phyloP scores from a whole-genome alignment of 2,329 filamentous ascomycete species.

The Phaeomoniella chlamydospora region DNA sequence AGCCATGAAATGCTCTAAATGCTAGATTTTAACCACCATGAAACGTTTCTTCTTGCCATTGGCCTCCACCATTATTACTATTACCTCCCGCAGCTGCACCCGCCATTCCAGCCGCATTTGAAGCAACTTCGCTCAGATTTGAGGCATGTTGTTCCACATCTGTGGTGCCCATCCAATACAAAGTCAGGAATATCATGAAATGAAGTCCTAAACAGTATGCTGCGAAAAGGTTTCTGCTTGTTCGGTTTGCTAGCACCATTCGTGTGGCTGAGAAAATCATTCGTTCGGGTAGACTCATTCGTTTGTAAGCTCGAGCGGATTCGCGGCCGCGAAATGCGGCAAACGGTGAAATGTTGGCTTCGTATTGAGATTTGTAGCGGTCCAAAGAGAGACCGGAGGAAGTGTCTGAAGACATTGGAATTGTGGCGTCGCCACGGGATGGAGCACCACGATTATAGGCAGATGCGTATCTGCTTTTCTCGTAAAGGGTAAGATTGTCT shows the following conservation, averaged over 20 bases:
- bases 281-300: constrained; percentile 84
- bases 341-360: constrained; percentile 90
- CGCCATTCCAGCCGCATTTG: constrained; percentile 17
- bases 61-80: constrained; percentile 26
- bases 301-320: constrained; percentile 74
- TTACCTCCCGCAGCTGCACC: constrained; percentile 12
- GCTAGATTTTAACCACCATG: constrained; percentile 4
- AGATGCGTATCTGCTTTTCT: constrained; percentile 93
- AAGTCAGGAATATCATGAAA: constrained; percentile 68
- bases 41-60: constrained; percentile 53
- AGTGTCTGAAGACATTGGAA: constrained; percentile 44
- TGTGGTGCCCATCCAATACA: constrained; percentile 67
- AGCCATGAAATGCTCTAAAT: background rate
- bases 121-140: constrained; percentile 35
- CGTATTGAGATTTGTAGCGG: constrained; percentile 82
- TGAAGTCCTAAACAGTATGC: constrained; percentile 83
- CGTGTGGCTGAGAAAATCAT: constrained; percentile 81
- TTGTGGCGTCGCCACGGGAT: constrained; percentile 61
- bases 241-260: constrained; percentile 78
- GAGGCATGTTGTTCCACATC: constrained; percentile 51
- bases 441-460: constrained; percentile 67
- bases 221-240: constrained; percentile 86
- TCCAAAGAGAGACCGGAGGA: constrained; percentile 56
- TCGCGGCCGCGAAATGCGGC: constrained; percentile 91
- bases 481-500: constrained; percentile 90